Evolutionary conservation across 163 green algal genomes (phyloP).

Genomic region (Chlorella variabilis): DNA sequence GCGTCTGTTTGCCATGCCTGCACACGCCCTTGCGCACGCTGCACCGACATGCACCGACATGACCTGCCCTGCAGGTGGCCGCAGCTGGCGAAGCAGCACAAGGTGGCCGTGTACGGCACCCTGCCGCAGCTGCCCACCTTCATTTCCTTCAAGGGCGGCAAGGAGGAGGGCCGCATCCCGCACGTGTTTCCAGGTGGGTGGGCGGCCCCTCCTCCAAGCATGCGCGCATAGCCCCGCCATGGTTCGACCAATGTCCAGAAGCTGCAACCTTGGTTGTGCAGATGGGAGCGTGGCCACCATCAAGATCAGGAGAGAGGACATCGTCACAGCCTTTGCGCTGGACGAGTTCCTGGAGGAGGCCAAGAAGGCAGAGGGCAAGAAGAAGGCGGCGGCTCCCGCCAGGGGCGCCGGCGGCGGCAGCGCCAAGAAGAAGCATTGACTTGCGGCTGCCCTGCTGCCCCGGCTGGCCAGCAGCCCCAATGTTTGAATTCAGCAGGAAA

Average conservation of each 20-base stretch:
- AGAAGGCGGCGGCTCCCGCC: neutral
- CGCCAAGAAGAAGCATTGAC: constrained; percentile 16
- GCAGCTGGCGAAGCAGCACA: constrained; percentile 38
- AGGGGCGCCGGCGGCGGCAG: neutral
- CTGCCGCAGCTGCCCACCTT: constrained; percentile 63
- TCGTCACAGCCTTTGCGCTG: constrained; percentile 40
- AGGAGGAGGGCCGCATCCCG: constrained; percentile 62
- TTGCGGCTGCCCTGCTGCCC: no score
- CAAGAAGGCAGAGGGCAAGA: no score
- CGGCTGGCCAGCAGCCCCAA: no score
- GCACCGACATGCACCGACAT: no score
- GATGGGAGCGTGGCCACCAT: constrained; percentile 31
- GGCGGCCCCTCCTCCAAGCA: no score
- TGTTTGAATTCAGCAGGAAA: no score
- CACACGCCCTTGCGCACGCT: no score
- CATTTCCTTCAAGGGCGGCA: constrained; percentile 59
- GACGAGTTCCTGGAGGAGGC: neutral
- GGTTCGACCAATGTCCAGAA: no score
- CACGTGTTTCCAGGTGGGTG: constrained; percentile 56
- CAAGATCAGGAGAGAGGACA: constrained; percentile 36
- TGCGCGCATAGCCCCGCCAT: no score
- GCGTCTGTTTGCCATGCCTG: no score
- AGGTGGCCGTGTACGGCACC: constrained; percentile 46
- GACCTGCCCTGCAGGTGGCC: constrained; percentile 51
- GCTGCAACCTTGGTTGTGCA: no score